Conservation (phyloP, 192 early-diverging fungal species). For the Umbelopsis sp. region DNA sequence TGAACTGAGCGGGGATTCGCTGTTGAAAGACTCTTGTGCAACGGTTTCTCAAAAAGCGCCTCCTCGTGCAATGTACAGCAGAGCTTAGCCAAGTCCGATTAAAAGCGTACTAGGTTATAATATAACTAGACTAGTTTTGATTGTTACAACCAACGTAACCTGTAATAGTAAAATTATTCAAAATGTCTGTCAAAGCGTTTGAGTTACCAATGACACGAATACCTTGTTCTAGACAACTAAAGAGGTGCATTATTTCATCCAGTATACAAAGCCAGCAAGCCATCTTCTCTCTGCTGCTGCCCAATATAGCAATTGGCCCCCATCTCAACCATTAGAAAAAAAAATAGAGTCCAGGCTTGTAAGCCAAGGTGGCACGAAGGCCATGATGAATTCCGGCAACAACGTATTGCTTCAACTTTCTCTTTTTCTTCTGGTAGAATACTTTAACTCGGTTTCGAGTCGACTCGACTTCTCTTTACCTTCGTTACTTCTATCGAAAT, state of each 20-base stretch:
- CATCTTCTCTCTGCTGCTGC: not conserved
- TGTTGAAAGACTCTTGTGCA: not conserved
- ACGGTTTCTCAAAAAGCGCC: slow-evolving; percentile 16
- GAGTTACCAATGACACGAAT: not conserved
- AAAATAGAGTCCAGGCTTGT: slow-evolving; percentile 16
- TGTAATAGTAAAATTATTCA: not conserved
- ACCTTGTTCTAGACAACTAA: not conserved
- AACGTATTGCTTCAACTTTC: too few species aligned
- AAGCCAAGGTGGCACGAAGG: slow-evolving; percentile 12
- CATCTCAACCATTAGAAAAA: not conserved
- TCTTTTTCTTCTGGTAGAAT: not conserved
- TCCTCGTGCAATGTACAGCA: slow-evolving; percentile 3
- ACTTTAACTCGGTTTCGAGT: not conserved
- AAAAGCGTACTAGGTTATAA: not conserved
- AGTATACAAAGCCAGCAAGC: not conserved
- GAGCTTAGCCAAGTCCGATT: not conserved
- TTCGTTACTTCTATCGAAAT: slow-evolving; percentile 2
- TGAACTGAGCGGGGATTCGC: not conserved
- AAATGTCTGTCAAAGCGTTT: not conserved
- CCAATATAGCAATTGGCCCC: slow-evolving; percentile 2
- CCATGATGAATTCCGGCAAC: too few species aligned
- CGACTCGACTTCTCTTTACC: not conserved
- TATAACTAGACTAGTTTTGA: not conserved
- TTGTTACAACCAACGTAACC: not conserved
- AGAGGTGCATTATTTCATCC: not conserved